Evolutionary conservation across 768 basidiomycete species (phyloP), one percentile per base, ranked within the genome.

Genomic region (Rhizopogon vesiculosus): DNA sequence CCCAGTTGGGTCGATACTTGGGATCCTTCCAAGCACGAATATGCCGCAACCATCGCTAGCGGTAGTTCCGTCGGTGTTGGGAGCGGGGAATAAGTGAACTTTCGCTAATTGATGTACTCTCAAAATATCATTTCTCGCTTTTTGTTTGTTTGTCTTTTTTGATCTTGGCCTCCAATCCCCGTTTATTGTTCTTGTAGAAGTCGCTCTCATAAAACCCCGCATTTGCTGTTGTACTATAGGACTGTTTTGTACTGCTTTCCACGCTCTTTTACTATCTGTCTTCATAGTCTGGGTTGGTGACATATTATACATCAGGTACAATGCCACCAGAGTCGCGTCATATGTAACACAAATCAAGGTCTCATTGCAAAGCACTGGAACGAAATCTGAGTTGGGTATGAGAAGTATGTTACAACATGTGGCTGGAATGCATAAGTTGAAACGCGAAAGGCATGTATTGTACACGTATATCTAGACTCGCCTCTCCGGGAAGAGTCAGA

Each of bases 1-100:
- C 69, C 68, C 40, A 65, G 72, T 51, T 78, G 76, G 77, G 65
- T 75, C 25, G 75, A 73, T 19, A 67, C 64, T 28, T 78, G 73
- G 70, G 77, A 80, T 33, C 56, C 64, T 5, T 53, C 55, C 54
- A 74, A 70, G 55, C 72, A 77, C 28, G 78, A 80, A 49, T 76
- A 76, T 57, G 78, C 78, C 16, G 63, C 77, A 8, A 74, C 77
- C 7, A 64, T 63, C 50, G 66, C 63, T 42, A 78, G 77, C 60
- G 69, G 70, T 28, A 71, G 76, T 42, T 67, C 67, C 6, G 19
- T 62, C 3, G 61, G 67, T 10, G 43, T 58, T 29, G 59, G 59
- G 10, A 60, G 31, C 28, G 69, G 61, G 40, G 69, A 69, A 44
- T 69, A 54, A 60, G 35, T 18, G 43, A 35, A 5, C 7, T 9